Evolutionary conservation across 495 filamentous ascomycete species (phyloP), one percentile per base, ranked within the genome.

Genomic region (Penicillium steckii): DNA sequence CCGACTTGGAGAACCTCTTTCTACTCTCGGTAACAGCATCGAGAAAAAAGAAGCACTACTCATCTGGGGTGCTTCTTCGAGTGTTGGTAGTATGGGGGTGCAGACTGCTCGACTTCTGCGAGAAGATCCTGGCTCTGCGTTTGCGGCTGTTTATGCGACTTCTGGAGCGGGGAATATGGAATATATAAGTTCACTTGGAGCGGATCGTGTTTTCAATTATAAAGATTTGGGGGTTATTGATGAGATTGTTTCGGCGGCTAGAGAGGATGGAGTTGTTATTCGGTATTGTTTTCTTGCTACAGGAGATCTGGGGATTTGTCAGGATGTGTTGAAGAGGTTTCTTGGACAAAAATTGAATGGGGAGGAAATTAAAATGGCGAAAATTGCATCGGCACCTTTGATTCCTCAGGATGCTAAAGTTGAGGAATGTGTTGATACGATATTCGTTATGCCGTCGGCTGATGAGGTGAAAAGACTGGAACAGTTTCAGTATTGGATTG

Each of bases 151-250:
- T 8, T 80, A 78, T 35, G 78, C 70, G 7, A 77, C 76, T 7
- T 77, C 76, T n/a, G 75, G 79, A 17, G 26, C 56, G 18, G 65
- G 64, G 48, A 70, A 82, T 58, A 59, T 69, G n/a, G 50, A 52
- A 2, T 79, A 75, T 33, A 50, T 81, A n/a, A 62, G 52, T 33
- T 66, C 63, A 0, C 52, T 83, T 6, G 80, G 79, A 4, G 80
- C 79, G 13, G 67, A 65, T n/a, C 56, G 65, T 22, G 68, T 77
- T 0, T 81, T 81, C 47, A 74, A 82, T 48, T 78, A 82, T 41
- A 72, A 71, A n/a, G 67, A 74, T 0, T 38, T 66, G 15, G 24
- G 54, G 8, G 76, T 80, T 10, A 73, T 79, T 24, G 60, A 72
- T 25, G 48, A 48, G 3, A 75, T 82, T 42, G 56, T 80, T 15